phyloP scores from a whole-genome alignment of 2,329 filamentous ascomycete genomes.

The Penicillium sp. region DNA sequence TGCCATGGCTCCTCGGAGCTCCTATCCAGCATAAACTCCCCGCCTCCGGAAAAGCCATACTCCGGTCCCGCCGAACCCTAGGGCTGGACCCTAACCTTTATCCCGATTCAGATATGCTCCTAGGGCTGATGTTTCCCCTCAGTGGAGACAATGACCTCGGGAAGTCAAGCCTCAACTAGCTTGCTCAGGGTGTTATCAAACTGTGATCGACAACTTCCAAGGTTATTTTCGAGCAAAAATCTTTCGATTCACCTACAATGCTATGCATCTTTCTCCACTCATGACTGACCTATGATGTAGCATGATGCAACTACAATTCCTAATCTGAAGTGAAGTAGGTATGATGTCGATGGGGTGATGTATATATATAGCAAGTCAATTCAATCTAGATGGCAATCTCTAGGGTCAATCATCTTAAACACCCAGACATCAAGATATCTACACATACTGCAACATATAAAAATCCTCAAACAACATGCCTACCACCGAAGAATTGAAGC shows the following conservation, averaged over 20 bases:
- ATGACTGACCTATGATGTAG: slow-evolving; percentile 40
- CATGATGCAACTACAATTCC: slow-evolving; percentile 31
- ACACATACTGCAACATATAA: background rate
- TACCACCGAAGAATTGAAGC: slow-evolving; percentile 26
- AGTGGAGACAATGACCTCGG: slow-evolving; percentile 17
- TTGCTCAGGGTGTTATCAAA: slow-evolving; percentile 2
- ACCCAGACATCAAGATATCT: background rate
- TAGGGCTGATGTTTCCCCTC: slow-evolving; percentile 24
- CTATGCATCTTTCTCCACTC: background rate
- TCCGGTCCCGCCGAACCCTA: slow-evolving; percentile 30
- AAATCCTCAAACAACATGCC: slow-evolving; percentile 19
- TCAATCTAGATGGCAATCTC: background rate
- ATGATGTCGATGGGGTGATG: background rate
- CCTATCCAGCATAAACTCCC: slow-evolving; percentile 15
- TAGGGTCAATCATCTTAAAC: background rate
- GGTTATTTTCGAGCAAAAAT: background rate
- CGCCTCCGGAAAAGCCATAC: slow-evolving; percentile 26
- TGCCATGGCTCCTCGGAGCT: slow-evolving; percentile 7
- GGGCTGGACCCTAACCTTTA: slow-evolving; percentile 29
- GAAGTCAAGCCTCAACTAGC: slow-evolving; percentile 19
- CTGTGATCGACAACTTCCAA: slow-evolving; percentile 9
- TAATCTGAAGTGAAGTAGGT: background rate
- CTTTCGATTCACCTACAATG: background rate
- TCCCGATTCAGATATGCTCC: slow-evolving; percentile 10
- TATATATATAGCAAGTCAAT: slow-evolving; percentile 12